Conservation (phyloP, 805 yeast species). For the Nematodospora valgi region DNA sequence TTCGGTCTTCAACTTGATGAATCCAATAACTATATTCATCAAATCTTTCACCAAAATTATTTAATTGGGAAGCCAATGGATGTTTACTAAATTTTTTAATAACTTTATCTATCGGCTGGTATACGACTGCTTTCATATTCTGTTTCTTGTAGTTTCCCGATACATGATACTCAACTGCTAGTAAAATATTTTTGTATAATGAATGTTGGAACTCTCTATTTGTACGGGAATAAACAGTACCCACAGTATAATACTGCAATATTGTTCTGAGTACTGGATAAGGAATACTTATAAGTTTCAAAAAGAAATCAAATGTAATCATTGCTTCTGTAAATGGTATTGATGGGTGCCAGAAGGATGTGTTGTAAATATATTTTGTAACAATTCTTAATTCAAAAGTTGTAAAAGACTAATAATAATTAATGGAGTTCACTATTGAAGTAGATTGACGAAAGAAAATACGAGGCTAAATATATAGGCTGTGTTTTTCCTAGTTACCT, state of each 20-base stretch:
- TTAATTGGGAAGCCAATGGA: slow-evolving; percentile 10
- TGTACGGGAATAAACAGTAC: slow-evolving; percentile 27
- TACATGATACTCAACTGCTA: slow-evolving; percentile 24
- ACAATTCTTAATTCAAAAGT: too few relatives aligned
- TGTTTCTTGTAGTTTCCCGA: slow-evolving; percentile 19
- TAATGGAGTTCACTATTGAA: too few relatives aligned
- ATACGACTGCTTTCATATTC: slow-evolving; percentile 20
- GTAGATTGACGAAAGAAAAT: too few relatives aligned
- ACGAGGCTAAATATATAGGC: too few relatives aligned
- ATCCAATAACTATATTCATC: slow-evolving; percentile 33
- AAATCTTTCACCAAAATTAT: slow-evolving; percentile 14
- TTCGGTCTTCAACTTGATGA: slow-evolving; percentile 22
- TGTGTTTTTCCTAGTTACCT: too few relatives aligned
- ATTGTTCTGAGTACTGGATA: slow-evolving; percentile 16
- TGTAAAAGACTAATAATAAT: too few relatives aligned
- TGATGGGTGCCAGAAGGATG: too few relatives aligned
- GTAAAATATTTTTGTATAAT: slow-evolving; percentile 25
- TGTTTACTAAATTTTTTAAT: slow-evolving; percentile 13
- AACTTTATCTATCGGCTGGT: slow-evolving; percentile 19
- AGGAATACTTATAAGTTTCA: slow-evolving; percentile 23
- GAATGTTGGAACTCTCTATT: slow-evolving; percentile 26
- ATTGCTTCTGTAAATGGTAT: slow-evolving; percentile 6
- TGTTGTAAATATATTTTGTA: too few relatives aligned
- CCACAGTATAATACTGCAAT: slow-evolving; percentile 28
- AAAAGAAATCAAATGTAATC: slow-evolving; percentile 19